Evolutionary conservation across 1,284 basidiomycete genomes (phyloP), one percentile per base, ranked within the genome.

Genomic region (Malassezia restricta): DNA sequence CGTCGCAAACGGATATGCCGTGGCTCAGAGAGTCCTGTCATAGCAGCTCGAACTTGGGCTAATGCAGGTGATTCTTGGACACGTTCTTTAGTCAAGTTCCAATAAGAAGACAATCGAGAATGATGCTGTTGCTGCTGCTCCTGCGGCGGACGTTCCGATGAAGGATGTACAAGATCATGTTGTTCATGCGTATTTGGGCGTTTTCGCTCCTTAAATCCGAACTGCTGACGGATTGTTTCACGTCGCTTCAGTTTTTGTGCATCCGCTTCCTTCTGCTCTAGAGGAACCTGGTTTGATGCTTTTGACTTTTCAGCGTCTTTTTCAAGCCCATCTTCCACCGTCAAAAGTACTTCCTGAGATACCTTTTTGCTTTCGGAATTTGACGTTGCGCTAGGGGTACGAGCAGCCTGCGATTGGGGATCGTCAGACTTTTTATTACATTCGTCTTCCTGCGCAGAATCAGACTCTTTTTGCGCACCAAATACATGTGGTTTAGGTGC

Each of bases 161-260:
- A 42, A 27, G 46, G 40, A 15, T 35, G 33, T 24, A 24, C 20
- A 24, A 24, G 20, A 24, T 39, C 15, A 5, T 53, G 48, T 33
- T 15, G 40, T 27, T 12, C 47, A 37, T 14, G 38, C 15, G 14
- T 8, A 29, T 38, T 38, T 9, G 35, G 14, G 15, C 24, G 33
- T 29, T 29, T 33, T 14, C 63, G 54, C 28, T 57, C 51, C 28
- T 58, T 51, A 54, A 71, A 72, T 33, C 69, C 69, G 40, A 72
- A 72, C 46, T 72, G 68, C 48, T 70, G 62, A 31, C 69, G 66
- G 15, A 72, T 48, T 17, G 66, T 71, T 49, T 69, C 65, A 15
- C 69, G 54, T 24, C 69, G 61, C 55, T 71, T 61, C 43, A 70
- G 54, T 30, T 51, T 56, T 27, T 63, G 63, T 1, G 62, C 54